Percentiles rank a stretch among this genome's conserved stretches.
Evolutionary conservation across 2,329 filamentous ascomycete genomes (phyloP).

Genomic region (Aspergillus sp.): DNA sequence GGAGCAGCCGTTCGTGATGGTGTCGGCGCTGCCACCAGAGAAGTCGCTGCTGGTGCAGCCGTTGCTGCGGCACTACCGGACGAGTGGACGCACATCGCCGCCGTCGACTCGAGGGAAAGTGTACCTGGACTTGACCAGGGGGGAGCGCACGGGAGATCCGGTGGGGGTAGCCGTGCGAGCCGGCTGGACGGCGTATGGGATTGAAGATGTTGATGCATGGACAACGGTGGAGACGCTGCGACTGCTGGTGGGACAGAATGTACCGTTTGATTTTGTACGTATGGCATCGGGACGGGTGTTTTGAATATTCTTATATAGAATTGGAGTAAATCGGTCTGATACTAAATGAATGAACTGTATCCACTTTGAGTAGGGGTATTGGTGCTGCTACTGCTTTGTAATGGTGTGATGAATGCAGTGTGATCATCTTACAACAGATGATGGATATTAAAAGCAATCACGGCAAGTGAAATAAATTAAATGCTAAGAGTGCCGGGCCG

Average conservation of each 20-base stretch:
- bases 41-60: constrained; percentile 79
- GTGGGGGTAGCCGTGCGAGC: constrained; percentile 69
- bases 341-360: not conserved
- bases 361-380: too few species aligned
- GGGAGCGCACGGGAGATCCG: constrained; percentile 67
- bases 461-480: too few species aligned
- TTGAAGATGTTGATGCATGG: constrained; percentile 78
- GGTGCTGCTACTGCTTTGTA: too few species aligned
- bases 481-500: too few species aligned
- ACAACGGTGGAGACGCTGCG: constrained; percentile 80
- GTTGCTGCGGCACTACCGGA: constrained; percentile 69
- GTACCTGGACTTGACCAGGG: constrained; percentile 76
- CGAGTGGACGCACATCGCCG: constrained; percentile 41
- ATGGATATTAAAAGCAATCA: too few species aligned
- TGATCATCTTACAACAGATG: too few species aligned
- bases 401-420: too few species aligned
- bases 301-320: constrained; percentile 24
- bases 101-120: constrained; percentile 60
- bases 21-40: constrained; percentile 75
- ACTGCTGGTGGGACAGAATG: constrained; percentile 79
- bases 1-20: constrained; percentile 77
- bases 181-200: constrained; percentile 77
- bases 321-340: too few species aligned
- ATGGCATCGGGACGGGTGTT: constrained; percentile 64
- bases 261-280: constrained; percentile 83